Conservation (phyloP, 306 rosid genomes). For the Echinosophora koreensis region DNA sequence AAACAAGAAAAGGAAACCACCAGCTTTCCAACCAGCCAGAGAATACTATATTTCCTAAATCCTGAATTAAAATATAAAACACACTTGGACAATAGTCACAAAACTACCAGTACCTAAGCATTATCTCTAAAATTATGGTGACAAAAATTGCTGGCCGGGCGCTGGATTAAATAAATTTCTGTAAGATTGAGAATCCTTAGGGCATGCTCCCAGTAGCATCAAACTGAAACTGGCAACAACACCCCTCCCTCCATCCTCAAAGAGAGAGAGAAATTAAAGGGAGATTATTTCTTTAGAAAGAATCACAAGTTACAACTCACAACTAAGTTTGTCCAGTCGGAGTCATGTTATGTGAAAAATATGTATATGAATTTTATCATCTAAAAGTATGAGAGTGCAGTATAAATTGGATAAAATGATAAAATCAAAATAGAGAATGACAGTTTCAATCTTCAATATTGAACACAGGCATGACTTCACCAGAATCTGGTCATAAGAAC, state of each 20-base stretch:
- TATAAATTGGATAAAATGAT: not conserved
- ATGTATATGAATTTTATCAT: not conserved
- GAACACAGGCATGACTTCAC: slow-evolving; percentile 9
- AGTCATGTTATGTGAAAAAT: not conserved
- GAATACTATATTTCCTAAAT: slow-evolving; percentile 35
- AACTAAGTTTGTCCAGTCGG: not conserved
- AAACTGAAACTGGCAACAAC: slow-evolving; percentile 21
- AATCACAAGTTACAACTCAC: not conserved
- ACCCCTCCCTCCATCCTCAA: slow-evolving; percentile 1
- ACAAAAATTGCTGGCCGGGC: slow-evolving; percentile 15
- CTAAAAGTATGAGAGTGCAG: not conserved
- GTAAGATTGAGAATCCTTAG: slow-evolving; percentile 8
- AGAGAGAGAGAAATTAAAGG: slow-evolving; percentile 24
- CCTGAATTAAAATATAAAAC: not conserved
- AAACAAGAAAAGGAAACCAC: slow-evolving; percentile 24
- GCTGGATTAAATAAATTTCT: not conserved
- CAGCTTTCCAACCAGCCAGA: slow-evolving; percentile 27
- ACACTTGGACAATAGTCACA: slow-evolving; percentile 6
- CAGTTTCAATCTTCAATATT: slow-evolving; percentile 27
- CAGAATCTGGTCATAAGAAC: slow-evolving; percentile 19
- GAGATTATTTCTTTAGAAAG: slow-evolving; percentile 3
- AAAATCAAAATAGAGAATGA: slow-evolving; percentile 15
- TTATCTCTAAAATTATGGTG: not conserved
- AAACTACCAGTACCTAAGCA: not conserved
- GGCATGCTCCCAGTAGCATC: not conserved